Conservation (phyloP, 2,329 filamentous ascomycete genomes). For the Aureobasidium zeae region DNA sequence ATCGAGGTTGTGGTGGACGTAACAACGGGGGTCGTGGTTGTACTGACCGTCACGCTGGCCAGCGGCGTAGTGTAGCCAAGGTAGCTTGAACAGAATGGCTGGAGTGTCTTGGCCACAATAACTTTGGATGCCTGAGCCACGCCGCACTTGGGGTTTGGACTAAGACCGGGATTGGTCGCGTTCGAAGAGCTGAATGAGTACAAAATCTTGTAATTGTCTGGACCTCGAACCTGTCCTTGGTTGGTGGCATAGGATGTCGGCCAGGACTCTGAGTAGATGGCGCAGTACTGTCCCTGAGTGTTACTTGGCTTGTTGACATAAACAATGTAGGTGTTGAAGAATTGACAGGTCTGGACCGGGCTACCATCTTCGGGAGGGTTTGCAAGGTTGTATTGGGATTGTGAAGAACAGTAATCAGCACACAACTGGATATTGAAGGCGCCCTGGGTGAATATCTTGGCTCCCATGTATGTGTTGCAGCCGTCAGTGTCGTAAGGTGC, state of each 20-base stretch:
- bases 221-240: slow-evolving; percentile 15
- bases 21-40: slow-evolving; percentile 6
- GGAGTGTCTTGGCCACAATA: slow-evolving; percentile 15
- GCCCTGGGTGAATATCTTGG: slow-evolving; percentile 23
- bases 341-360: slow-evolving; percentile 1
- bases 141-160: not conserved
- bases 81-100: slow-evolving; percentile 17
- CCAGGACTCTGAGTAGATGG: slow-evolving; percentile 20
- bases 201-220: slow-evolving; percentile 15
- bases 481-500: slow-evolving; percentile 23
- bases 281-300: slow-evolving; percentile 14
- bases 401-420: slow-evolving; percentile 21
- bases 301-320: slow-evolving; percentile 12
- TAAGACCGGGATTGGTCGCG: not conserved
- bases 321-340: slow-evolving; percentile 13
- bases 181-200: slow-evolving; percentile 17
- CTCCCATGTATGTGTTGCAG: slow-evolving; percentile 24
- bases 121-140: slow-evolving; percentile 15
- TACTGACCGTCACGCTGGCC: not conserved
- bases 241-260: slow-evolving; percentile 19
- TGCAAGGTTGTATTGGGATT: slow-evolving; percentile 19
- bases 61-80: slow-evolving; percentile 8
- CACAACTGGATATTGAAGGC: slow-evolving; percentile 28
- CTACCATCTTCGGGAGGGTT: slow-evolving; percentile 15
- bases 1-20: not conserved